Percentiles rank a stretch among this genome's conserved stretches.
phyloP scores from a whole-genome alignment of 108 stramenopile species.

The Schizochytrium sp. region DNA sequence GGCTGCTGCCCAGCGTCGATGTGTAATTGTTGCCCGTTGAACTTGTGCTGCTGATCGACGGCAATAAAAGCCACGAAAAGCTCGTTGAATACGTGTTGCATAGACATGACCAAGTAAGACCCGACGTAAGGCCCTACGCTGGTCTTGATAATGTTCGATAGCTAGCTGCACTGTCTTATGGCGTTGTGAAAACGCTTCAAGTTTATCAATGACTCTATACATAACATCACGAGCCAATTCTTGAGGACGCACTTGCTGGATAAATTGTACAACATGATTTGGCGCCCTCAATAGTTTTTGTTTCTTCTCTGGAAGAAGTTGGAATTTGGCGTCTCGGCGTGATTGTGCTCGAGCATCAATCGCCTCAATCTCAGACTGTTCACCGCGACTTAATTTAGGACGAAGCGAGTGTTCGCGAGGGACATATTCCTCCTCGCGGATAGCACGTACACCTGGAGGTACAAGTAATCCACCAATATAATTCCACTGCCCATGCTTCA shows the following conservation, averaged over 20 bases:
- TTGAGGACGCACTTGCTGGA: background rate
- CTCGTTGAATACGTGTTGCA: slow-evolving; percentile 20
- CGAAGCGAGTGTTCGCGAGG: slow-evolving; percentile 36
- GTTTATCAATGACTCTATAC: background rate
- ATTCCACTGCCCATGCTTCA: background rate
- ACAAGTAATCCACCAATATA: background rate
- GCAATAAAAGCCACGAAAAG: background rate
- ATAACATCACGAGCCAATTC: background rate
- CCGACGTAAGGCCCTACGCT: background rate
- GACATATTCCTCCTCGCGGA: background rate
- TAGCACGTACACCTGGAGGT: slow-evolving; percentile 15
- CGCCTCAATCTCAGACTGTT: background rate
- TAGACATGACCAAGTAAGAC: background rate
- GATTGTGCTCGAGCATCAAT: background rate
- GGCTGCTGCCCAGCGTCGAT: slow-evolving; percentile 8
- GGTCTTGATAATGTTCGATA: background rate
- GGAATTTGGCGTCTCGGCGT: background rate
- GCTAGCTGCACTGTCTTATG: slow-evolving; percentile 22
- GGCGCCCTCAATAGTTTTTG: background rate
- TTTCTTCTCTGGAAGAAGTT: background rate
- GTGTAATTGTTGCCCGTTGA: background rate
- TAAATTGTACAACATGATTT: background rate
- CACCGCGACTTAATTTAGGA: background rate
- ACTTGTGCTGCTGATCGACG: background rate
- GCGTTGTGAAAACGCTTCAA: background rate